phyloP scores from a whole-genome alignment of 768 basidiomycete species.

The Hygrophorus pudorinus region DNA sequence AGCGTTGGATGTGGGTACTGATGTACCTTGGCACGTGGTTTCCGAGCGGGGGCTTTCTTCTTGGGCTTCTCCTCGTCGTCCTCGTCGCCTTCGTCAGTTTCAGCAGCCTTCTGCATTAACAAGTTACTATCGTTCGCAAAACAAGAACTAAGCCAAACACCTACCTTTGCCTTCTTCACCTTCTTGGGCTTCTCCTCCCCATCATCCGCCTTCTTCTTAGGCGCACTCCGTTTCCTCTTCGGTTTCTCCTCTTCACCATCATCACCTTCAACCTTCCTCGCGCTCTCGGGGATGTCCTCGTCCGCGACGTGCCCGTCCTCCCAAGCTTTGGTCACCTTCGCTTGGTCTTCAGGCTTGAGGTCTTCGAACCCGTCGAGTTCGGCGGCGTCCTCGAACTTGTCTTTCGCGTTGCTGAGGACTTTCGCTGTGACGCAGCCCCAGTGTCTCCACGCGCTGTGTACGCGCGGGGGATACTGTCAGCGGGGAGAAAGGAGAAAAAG shows the following conservation, averaged over 20 bases:
- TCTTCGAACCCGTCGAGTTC: constrained; percentile 86
- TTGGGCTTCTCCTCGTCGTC: constrained; percentile 42
- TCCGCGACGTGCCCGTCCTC: constrained; percentile 70
- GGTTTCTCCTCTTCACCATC: constrained; percentile 37
- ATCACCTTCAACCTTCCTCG: constrained; percentile 45
- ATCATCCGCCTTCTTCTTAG: constrained; percentile 22
- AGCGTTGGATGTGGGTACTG: background rate
- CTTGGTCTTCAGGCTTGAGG: constrained; percentile 58
- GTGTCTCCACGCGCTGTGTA: constrained; percentile 73
- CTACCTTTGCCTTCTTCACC: constrained; percentile 8
- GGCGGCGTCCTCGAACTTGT: constrained; percentile 39
- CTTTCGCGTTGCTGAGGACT: constrained; percentile 65
- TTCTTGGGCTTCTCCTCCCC: constrained; percentile 21
- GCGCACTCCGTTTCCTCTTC: constrained; percentile 41
- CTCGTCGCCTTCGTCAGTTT: constrained; percentile 38
- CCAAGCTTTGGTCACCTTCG: constrained; percentile 61
- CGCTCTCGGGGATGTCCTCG: constrained; percentile 73
- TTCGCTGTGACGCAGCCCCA: constrained; percentile 79
- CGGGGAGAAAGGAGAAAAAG: background rate
- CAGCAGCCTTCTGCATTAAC: constrained; percentile 15
- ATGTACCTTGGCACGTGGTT: constrained; percentile 21
- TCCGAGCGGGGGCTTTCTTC: too few species aligned
- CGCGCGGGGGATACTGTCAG: constrained; percentile 4
- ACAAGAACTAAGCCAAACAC: constrained; percentile 16
- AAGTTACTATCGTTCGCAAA: background rate